Base-by-base conservation (phyloP, 495 filamentous ascomycete genomes). In the Polyplosphaeria fusca region DNA sequence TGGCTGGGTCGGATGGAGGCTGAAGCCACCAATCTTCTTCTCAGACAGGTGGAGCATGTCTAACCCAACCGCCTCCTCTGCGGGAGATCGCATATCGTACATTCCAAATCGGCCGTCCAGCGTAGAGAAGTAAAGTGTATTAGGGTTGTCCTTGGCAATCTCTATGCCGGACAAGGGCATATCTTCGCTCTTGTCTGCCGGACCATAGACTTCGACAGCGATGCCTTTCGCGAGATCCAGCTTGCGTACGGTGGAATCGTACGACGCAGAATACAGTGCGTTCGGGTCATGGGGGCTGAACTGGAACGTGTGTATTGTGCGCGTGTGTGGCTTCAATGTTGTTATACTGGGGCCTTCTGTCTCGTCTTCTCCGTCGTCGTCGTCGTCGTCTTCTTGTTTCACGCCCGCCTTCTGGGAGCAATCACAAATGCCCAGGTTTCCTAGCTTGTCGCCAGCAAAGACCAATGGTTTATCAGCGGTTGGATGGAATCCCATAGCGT, bases 11-110 rank as follows among this genome's bases (percentile, higher is more conserved):
- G 94, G 93, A 58, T 92, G 83, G 2, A 96, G 66, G 0, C 82
- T 85, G 74, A 96, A 96, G 1, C 93, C 93, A 22, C 94, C 94
- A 47, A 98, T 96, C 66, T 98, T 98, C 71, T 93, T 92, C 47
- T 95, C 89, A 0, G 85, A 86, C 9, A 98, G 73, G n/a, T 81
- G 74, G 78, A 86, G 91, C 5, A 84, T 73, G 2, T 90, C 81
- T 3, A 75, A 69, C 0, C 72, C 70, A 12, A 58, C 60, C 9
- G 79, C 73, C n/a, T 79, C 71, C 0, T 64, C 63, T 0, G 68
- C 44, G 19, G 82, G 76, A 4, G 80, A 75, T 14, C 91, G 83
- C 47, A 85, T 79, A 55, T 97, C 92, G 64, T 88, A 79, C 5
- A 86, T 81, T 1, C 90, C 91, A 50, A 97, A 81, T 5, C 71